Conservation (phyloP, 2,329 filamentous ascomycete species). For the Aspergillus niger region DNA sequence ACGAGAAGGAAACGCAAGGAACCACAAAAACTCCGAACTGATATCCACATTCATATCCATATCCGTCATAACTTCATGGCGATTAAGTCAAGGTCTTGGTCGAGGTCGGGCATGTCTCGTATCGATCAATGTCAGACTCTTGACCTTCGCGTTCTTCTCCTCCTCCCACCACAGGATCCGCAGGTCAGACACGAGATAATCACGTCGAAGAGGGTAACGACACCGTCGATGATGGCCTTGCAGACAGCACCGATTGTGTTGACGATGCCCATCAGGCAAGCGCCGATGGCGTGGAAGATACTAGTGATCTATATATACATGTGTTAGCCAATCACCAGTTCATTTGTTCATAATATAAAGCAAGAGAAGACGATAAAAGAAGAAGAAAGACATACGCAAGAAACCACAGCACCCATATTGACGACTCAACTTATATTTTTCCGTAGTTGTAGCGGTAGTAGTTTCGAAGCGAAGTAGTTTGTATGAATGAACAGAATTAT, state of each 20-base stretch:
- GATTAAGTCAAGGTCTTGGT: neutral
- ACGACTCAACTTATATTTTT: constrained; percentile 14
- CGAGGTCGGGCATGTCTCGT: neutral
- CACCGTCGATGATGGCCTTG: constrained; percentile 66
- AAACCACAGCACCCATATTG: constrained; percentile 80
- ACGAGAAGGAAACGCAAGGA: too few relatives aligned
- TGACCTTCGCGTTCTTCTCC: constrained; percentile 26
- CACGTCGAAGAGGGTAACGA: constrained; percentile 66
- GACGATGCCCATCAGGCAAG: constrained; percentile 68
- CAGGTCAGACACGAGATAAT: constrained; percentile 66
- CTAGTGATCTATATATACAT: constrained; percentile 53
- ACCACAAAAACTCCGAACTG: too few relatives aligned
- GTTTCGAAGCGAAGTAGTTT: neutral
- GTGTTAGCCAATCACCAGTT: constrained; percentile 24
- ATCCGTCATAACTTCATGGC: constrained; percentile 14
- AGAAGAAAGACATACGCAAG: constrained; percentile 65
- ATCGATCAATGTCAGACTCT: constrained; percentile 7
- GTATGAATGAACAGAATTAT: neutral
- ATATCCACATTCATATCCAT: neutral
- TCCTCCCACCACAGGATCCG: constrained; percentile 38
- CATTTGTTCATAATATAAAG: too few relatives aligned
- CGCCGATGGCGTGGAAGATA: constrained; percentile 65
- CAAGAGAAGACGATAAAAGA: neutral
- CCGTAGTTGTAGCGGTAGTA: constrained; percentile 11
- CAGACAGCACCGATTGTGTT: constrained; percentile 66